Evolutionary conservation across 169 alveolate species (phyloP), one percentile per base, ranked within the genome.

Genomic region (Cryptosporidium ryanae): DNA sequence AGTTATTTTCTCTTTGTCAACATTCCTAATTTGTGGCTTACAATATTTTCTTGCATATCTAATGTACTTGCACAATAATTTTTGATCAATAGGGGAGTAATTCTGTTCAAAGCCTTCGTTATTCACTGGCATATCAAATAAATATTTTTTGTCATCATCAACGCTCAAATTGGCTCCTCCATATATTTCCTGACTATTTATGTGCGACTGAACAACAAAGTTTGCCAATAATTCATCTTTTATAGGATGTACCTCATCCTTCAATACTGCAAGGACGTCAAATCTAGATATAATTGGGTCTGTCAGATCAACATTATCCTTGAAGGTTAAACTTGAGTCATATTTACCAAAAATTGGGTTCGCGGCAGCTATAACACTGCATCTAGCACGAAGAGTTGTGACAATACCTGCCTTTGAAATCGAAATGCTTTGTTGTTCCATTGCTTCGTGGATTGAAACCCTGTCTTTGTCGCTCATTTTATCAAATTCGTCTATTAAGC

Each of bases 341-440:
- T 98, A 99, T 64, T 99, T 92, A 12, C 99, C 98, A 67, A 91
- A 93, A 46, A 84, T 93, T 43, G 99, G 99, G 93, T 99, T 99
- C 1, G 99, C 99, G n/a, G 99, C 99, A 2, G 99, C 99, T 32
- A 99, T 96, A 44, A 99, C 99, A 46, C 99, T 94, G 91, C 99
- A 98, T 84, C 99, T 94, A 1, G 99, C 99, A 90, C 97, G 94
- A 59, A 98, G 94, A 13, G 99, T 94, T 25, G 99, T 96, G 15
- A 97, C 99, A 23, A 97, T 96, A 49, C 99, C 98, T 68, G 99
- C 99, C 91, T 98, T 99, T 21, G 99, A 95, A 71, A 99, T 97
- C 38, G 99, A 97, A 65, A 99, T 98, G 83, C 99, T 93, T 92
- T 99, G 99, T 92, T 99, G 99, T 91, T 99, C 99, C 99, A 99